phyloP scores from a whole-genome alignment of 371 early-diverging fungal species.

The Capniomyces stellatus region DNA sequence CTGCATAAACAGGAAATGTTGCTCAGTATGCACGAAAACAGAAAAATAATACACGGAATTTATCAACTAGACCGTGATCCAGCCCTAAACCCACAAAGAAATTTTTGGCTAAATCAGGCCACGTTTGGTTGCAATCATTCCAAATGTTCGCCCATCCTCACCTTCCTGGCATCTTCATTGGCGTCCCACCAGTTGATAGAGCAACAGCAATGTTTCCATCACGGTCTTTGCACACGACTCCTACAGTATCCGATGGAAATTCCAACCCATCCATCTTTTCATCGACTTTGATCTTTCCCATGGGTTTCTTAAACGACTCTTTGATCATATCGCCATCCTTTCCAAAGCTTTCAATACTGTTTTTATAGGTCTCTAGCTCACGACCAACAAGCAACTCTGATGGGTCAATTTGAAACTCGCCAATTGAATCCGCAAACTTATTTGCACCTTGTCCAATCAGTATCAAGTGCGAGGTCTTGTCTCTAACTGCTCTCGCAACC shows the following conservation, averaged over 20 bases:
- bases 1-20: no score
- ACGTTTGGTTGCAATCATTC: no score
- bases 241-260: slow-evolving; percentile 3
- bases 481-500: slow-evolving; percentile 2
- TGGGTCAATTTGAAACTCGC: neutral
- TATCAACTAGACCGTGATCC: no score
- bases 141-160: no score
- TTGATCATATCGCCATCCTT: slow-evolving; percentile 1
- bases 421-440: neutral
- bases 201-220: neutral
- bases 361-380: neutral
- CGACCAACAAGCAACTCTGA: neutral
- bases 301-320: no score
- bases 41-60: no score
- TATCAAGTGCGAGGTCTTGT: slow-evolving; percentile 2
- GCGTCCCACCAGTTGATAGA: slow-evolving; percentile 3
- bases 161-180: neutral
- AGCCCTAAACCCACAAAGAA: no score
- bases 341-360: neutral
- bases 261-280: no score
- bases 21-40: no score
- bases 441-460: slow-evolving; percentile 4
- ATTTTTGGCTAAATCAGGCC: no score
- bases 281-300: no score
- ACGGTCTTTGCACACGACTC: neutral